Evolutionary conservation across 2,329 filamentous ascomycete genomes (phyloP).

Genomic region (Fonsecaea multimorphosa): DNA sequence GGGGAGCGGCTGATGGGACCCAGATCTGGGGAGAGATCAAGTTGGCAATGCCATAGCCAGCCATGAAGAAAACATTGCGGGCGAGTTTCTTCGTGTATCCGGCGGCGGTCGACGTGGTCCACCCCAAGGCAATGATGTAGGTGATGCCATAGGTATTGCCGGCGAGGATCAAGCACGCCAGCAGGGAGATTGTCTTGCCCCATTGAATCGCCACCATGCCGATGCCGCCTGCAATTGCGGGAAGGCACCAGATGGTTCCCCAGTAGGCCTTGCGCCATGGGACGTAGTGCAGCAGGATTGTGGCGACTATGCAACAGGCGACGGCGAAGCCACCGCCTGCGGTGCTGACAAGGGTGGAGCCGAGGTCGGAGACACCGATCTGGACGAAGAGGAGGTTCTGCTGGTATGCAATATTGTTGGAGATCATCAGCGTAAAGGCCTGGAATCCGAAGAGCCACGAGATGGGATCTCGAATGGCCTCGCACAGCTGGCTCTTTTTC

Average conservation of each 20-base stretch:
- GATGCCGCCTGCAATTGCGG: slow-evolving; percentile 38
- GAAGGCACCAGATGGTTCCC: slow-evolving; percentile 43
- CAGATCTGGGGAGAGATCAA: slow-evolving; percentile 54
- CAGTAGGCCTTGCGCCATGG: slow-evolving; percentile 15
- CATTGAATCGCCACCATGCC: slow-evolving; percentile 44
- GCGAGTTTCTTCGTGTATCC: slow-evolving; percentile 43
- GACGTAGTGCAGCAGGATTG: slow-evolving; percentile 42
- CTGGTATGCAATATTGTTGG: slow-evolving; percentile 50
- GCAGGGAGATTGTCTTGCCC: slow-evolving; percentile 47
- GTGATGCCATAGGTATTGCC: slow-evolving; percentile 47
- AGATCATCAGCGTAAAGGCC: slow-evolving; percentile 48
- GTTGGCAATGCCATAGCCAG: slow-evolving; percentile 50
- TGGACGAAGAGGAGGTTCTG: slow-evolving; percentile 53
- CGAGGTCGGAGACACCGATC: slow-evolving; percentile 56
- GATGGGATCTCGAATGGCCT: slow-evolving; percentile 44
- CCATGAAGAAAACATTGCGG: slow-evolving; percentile 45
- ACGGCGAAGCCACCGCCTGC: slow-evolving; percentile 38
- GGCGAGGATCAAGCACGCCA: slow-evolving; percentile 48
- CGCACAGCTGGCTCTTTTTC: slow-evolving; percentile 44
- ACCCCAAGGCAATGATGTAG: slow-evolving; percentile 50
- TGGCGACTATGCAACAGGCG: slow-evolving; percentile 46
- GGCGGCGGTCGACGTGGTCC: slow-evolving; percentile 44
- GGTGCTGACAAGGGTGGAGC: slow-evolving; percentile 60
- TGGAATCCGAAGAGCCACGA: slow-evolving; percentile 47
- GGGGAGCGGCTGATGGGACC: slow-evolving; percentile 44